A percentile compares a stretch with the other conserved stretches of the same genome.
phyloP scores from a whole-genome alignment of 2,329 filamentous ascomycete species.

The Xylaria sp. region DNA sequence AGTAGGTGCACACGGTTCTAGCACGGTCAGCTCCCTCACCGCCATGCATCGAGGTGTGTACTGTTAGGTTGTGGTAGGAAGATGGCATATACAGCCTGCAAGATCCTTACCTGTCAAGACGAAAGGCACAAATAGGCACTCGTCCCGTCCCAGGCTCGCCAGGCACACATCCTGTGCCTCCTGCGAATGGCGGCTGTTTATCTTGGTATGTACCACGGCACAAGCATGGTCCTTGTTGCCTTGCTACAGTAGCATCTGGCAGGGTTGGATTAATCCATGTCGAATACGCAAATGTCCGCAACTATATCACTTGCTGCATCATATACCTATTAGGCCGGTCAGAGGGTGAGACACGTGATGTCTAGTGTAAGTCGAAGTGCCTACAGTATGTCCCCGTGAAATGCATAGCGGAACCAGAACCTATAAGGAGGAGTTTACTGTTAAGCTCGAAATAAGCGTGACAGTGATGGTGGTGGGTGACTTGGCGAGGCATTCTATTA shows the following conservation, averaged over 20 bases:
- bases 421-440: slow-evolving; percentile 14
- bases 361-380: slow-evolving; percentile 13
- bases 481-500: background rate
- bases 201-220: slow-evolving; percentile 27
- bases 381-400: background rate
- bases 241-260: slow-evolving; percentile 24
- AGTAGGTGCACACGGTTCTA: background rate
- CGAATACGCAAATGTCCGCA: slow-evolving; percentile 23
- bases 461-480: background rate
- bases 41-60: slow-evolving; percentile 33
- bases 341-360: slow-evolving; percentile 33
- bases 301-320: slow-evolving; percentile 10
- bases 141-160: slow-evolving; percentile 21
- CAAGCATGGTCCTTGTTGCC: slow-evolving; percentile 30
- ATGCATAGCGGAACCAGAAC: background rate
- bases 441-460: slow-evolving; percentile 21
- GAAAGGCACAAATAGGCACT: slow-evolving; percentile 28
- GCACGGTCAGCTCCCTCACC: slow-evolving; percentile 35
- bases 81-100: slow-evolving; percentile 14
- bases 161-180: slow-evolving; percentile 12
- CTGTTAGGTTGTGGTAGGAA: slow-evolving; percentile 10
- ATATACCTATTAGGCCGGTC: background rate
- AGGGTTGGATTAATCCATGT: slow-evolving; percentile 23
- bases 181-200: slow-evolving; percentile 21
- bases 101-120: slow-evolving; percentile 17